These are phyloP conservation scores for Amanita subjunquillea DNA, from an alignment of 768 basidiomycete species.

Conservation along the genomic window DNA sequence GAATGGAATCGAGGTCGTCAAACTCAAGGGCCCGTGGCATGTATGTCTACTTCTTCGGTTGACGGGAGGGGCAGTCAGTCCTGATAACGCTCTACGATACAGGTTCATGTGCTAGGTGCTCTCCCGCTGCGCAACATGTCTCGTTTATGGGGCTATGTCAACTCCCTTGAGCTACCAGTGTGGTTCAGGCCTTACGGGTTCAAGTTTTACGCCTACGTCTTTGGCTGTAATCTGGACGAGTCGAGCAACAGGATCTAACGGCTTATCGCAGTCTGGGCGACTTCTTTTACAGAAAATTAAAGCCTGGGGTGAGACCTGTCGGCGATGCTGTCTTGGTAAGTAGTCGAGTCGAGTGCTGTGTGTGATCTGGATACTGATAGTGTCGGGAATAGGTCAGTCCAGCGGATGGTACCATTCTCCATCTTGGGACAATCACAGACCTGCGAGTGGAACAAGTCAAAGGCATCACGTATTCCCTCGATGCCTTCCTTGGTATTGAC, in stretches of 20 bases:
- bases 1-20: constrained; percentile 72
- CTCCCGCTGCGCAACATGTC: constrained; percentile 91
- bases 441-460: constrained; percentile 92
- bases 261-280: constrained; percentile 82
- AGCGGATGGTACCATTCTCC: constrained; percentile 87
- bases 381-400: constrained; percentile 62
- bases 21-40: constrained; percentile 88
- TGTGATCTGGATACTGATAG: neutral
- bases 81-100: neutral
- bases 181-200: constrained; percentile 93
- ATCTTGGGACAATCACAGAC: constrained; percentile 78
- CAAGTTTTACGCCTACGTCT: constrained; percentile 75
- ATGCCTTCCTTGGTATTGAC: constrained; percentile 81
- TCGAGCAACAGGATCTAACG: constrained; percentile 69
- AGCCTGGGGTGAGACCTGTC: constrained; percentile 73
- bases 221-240: constrained; percentile 92
- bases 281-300: constrained; percentile 90
- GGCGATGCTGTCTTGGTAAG: constrained; percentile 64
- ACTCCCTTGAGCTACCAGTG: constrained; percentile 84
- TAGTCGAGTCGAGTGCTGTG: neutral
- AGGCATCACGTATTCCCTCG: constrained; percentile 93
- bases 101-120: constrained; percentile 96
- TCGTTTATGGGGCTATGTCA: constrained; percentile 94
- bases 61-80: neutral
- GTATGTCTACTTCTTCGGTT: constrained; percentile 30